Conservation (phyloP, 1,284 basidiomycete species). For the Pseudozyma flocculosa region DNA sequence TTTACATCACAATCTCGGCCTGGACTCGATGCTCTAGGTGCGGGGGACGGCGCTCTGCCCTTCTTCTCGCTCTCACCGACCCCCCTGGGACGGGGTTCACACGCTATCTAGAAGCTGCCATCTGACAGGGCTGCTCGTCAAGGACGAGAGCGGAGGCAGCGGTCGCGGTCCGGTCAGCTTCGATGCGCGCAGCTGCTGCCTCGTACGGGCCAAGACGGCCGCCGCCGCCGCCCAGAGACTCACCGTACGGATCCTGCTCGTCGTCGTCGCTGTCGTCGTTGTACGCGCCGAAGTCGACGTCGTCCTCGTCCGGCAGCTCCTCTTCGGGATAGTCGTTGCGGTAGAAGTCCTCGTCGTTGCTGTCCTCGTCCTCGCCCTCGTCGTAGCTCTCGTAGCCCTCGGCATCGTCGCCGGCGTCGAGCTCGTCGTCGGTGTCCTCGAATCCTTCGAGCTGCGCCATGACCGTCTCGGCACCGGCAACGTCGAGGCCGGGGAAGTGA, state of each 20-base stretch:
- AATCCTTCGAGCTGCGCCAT: constrained; percentile 22
- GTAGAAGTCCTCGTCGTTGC: constrained; percentile 56
- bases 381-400: constrained; percentile 33
- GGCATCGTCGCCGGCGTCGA: constrained; percentile 24
- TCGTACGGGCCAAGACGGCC: not conserved
- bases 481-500: constrained; percentile 21
- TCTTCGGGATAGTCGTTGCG: constrained; percentile 54
- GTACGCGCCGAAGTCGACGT: constrained; percentile 31
- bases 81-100: too few relatives aligned
- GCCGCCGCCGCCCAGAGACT: constrained; percentile 2
- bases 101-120: constrained; percentile 22
- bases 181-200: not conserved
- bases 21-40: too few relatives aligned
- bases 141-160: not conserved
- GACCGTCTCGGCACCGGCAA: constrained; percentile 20
- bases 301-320: constrained; percentile 43
- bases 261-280: constrained; percentile 16
- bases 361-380: constrained; percentile 54
- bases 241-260: constrained; percentile 32
- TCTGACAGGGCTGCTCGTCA: constrained; percentile 19
- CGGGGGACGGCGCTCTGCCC: too few relatives aligned
- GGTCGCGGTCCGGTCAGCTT: constrained; percentile 57
- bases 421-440: constrained; percentile 28
- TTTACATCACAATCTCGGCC: too few relatives aligned
- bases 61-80: too few relatives aligned